Percentiles rank a stretch among this genome's conserved stretches.
phyloP scores from a whole-genome alignment of 257 asterid genomes.

The Nicotiana paniculata region DNA sequence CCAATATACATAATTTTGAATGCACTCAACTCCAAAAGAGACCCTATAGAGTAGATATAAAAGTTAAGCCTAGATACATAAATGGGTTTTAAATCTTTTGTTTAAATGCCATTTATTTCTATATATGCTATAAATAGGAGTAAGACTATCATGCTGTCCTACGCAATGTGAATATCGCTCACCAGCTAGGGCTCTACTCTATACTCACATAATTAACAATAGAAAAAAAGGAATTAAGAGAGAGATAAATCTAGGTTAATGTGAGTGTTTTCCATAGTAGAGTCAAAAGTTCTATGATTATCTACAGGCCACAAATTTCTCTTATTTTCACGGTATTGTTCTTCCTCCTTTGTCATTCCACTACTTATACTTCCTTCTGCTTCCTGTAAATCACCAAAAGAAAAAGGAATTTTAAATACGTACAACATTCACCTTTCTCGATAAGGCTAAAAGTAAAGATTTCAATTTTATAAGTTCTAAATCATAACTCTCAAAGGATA shows the following conservation, averaged over 20 bases:
- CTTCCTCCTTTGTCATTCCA: slow-evolving; percentile 10
- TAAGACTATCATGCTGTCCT: too few relatives aligned
- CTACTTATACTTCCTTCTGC: not conserved
- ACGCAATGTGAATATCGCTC: too few relatives aligned
- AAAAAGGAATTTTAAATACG: not conserved
- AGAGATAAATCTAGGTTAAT: slow-evolving; percentile 6
- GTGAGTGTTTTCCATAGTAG: not conserved
- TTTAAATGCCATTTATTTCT: too few relatives aligned
- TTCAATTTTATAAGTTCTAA: too few relatives aligned
- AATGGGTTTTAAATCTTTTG: too few relatives aligned
- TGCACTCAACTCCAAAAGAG: too few relatives aligned
- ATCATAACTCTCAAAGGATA: too few relatives aligned
- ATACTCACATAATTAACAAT: not conserved
- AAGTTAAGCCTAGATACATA: too few relatives aligned
- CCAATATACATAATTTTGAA: too few relatives aligned
- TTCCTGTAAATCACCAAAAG: not conserved
- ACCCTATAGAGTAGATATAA: too few relatives aligned
- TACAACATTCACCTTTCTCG: not conserved
- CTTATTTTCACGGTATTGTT: not conserved
- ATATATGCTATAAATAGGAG: too few relatives aligned
- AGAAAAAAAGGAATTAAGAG: not conserved
- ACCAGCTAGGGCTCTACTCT: not conserved
- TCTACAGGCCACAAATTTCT: not conserved
- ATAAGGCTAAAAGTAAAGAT: too few relatives aligned
- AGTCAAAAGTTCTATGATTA: not conserved